Conservation (phyloP, 352 stramenopile genomes). For the Phytophthora cajani region DNA sequence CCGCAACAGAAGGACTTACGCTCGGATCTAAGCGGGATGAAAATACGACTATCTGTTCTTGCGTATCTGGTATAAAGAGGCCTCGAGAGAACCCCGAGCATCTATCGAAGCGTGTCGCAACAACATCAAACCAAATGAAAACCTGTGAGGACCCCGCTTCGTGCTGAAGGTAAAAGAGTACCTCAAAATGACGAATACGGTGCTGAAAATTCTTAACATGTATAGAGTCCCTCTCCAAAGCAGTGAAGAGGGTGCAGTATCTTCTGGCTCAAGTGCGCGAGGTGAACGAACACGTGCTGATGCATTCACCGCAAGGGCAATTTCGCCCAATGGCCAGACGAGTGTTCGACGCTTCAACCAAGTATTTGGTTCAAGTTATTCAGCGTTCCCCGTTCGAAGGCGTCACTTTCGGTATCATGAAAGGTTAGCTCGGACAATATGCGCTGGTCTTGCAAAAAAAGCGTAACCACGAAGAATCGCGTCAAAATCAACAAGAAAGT, state of each 20-base stretch:
- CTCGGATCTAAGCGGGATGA: not conserved
- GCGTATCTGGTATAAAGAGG: not conserved
- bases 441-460: not conserved
- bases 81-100: not conserved
- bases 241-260: not conserved
- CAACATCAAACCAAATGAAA: not conserved
- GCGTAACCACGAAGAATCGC: not conserved
- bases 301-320: not conserved
- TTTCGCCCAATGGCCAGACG: not conserved
- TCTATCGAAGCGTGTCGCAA: not conserved
- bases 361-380: conserved; percentile 1
- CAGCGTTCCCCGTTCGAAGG: not conserved
- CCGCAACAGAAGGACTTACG: not conserved
- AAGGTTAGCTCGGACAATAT: not conserved
- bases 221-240: not conserved
- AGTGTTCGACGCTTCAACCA: not conserved
- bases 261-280: not conserved
- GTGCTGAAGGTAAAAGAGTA: not conserved
- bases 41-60: not conserved
- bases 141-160: not conserved
- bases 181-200: not conserved
- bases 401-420: not conserved
- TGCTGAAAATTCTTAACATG: not conserved
- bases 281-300: not conserved
- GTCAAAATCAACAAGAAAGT: not conserved